Evolutionary conservation across 2,329 filamentous ascomycete genomes (phyloP), one percentile per base, ranked within the genome.

Genomic region (Aspergillus fumigatus): DNA sequence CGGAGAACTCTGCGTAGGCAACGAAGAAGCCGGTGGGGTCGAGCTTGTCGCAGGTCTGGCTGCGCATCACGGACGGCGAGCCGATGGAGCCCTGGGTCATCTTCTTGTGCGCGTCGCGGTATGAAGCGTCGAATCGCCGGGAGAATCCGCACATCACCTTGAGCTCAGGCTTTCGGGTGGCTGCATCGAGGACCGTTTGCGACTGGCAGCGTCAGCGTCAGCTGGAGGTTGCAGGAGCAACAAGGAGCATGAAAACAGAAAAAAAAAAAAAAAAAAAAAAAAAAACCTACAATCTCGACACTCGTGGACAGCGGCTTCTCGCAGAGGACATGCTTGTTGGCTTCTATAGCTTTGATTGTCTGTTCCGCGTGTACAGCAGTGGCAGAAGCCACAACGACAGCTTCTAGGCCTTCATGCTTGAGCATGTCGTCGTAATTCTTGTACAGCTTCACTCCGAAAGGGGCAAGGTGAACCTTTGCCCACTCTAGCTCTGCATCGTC

Each of bases 1-100:
- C 86, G 1, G 77, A 82, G 72, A 82, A 85, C 63, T 84, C 77
- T 11, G 86, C 84, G 71, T 88, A 89, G 23, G 80, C 77, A 54
- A 89, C 84, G 69, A 88, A 89, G 78, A 88, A 88, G 48, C 85
- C 85, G 0, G 78, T 79, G 0, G 84, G 82, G 57, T 88, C 84
- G 55, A 83, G 79, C 68, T 84, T 86, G 72, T 89, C 85, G 71
- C 84, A 87, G 0, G 85, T 88, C 70, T 88, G 86, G 48, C 79
- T 83, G 61, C 85, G 83, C 63, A 88, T 77, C 47, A 88, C 77
- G 8, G 81, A 79, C 1, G 84, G 82, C 0, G 79, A 76, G 5
- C 86, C 86, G 60, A 88, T 87, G 35, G 77, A 64, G 14, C 85
- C 85, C 0, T 70, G 63, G 21, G 77, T 68, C 65, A 83, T 79